Base-by-base conservation (phyloP, 257 asterid genomes). In the Paraleonurus japonicus region DNA sequence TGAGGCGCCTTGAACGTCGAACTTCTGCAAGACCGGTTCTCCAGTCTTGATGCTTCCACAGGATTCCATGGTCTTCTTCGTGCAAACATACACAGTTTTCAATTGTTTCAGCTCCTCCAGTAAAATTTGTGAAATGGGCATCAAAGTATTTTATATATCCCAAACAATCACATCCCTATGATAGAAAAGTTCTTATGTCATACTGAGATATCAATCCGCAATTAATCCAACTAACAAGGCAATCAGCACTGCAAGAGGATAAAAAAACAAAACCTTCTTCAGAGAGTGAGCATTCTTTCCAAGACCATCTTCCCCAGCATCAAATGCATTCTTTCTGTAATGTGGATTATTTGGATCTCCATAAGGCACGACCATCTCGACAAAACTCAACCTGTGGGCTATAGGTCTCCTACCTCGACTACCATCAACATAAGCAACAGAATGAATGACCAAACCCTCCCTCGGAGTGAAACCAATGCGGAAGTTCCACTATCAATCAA, bases 31-130 rank as follows among this genome's bases (percentile, higher is more conserved):
- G 75, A 58, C 96, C 97, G 48, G 96, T 90, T 82, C 98, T 88
- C 98, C 98, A 92, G 59, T 92, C 98, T 72, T 92, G 97, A 85
- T 92, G 98, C 85, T 92, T 92, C 98, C 98, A 92, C 41, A 92
- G 82, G 70, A 92, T 90, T 75, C 98, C 98, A 50, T 88, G 83
- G 80, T 92, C 98, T 78, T 92, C 98, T 76, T 92, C 98, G 61
- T 88, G 97, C 86, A 92, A 78, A 75, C 98, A 92, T 57, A 92
- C 98, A 81, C 96, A 92, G 76, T 92, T 92, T 78, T 92, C 92
- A 58, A 75, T 88, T 33, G 98, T 90, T 76, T 92, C 98, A 12
- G 90, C 96, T 30, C 98, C 98, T 61, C 98, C 98, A n/a, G 96
- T 90, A 73, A 85, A 92, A 79, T 90, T 92, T 11, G 90, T 85